Conservation (phyloP, 257 asterid species). For the Solanum pinnatisectum region DNA sequence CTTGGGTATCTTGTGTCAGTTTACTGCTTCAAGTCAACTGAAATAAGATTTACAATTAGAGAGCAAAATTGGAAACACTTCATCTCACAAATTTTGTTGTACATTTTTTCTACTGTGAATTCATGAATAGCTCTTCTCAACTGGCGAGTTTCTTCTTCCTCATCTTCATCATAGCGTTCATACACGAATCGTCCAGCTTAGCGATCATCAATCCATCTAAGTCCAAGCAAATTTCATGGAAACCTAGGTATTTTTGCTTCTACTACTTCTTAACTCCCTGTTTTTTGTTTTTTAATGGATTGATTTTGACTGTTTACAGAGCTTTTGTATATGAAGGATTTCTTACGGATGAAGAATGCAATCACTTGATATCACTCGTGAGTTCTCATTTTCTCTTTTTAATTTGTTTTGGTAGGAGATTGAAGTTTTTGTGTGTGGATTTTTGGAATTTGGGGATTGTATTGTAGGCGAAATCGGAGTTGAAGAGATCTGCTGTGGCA, state of each 20-base stretch:
- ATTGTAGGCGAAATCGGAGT: slow-evolving; percentile 70
- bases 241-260: slow-evolving; percentile 53
- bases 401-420: background rate
- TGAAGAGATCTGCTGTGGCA: slow-evolving; percentile 91
- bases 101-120: background rate
- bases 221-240: slow-evolving; percentile 76
- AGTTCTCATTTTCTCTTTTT: slow-evolving; percentile 8
- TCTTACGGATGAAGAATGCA: slow-evolving; percentile 83
- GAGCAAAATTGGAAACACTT: background rate
- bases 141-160: slow-evolving; percentile 20
- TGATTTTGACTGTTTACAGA: slow-evolving; percentile 14
- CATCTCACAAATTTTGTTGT: background rate
- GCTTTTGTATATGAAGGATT: slow-evolving; percentile 89
- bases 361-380: slow-evolving; percentile 80
- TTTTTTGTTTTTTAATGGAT: background rate
- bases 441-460: background rate
- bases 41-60: background rate
- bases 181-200: slow-evolving; percentile 30
- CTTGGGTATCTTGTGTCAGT: background rate
- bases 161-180: slow-evolving; percentile 39
- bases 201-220: slow-evolving; percentile 79
- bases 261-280: background rate
- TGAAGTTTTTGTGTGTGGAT: background rate
- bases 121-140: slow-evolving; percentile 21
- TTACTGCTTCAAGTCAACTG: background rate